Conservation (phyloP, 116 monocot species). For the Cymodocea nodosa region DNA sequence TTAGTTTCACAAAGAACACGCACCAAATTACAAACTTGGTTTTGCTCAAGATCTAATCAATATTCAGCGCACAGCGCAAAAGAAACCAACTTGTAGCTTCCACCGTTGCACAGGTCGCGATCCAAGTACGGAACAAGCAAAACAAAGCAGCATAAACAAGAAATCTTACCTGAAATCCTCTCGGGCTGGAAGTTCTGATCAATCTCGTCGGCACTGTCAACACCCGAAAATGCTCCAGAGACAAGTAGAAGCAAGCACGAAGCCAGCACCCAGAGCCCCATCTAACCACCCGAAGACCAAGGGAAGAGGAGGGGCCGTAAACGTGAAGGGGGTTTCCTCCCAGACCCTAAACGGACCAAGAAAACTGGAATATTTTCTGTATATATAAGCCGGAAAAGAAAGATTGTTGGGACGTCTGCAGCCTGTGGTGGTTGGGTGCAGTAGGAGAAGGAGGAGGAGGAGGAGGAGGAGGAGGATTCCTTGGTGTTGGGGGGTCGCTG, state of each 20-base stretch:
- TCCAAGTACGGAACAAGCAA: background rate
- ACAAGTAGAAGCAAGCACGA: slow-evolving; percentile 10
- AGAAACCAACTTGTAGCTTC: background rate
- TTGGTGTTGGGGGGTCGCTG: background rate
- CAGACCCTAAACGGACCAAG: background rate
- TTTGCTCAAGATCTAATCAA: background rate
- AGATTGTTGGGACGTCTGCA: slow-evolving; percentile 8
- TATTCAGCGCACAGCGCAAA: background rate
- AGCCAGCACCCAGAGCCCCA: slow-evolving; percentile 23
- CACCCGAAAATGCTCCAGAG: slow-evolving; percentile 7
- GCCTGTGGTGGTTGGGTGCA: background rate
- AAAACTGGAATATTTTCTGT: background rate
- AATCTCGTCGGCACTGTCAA: slow-evolving; percentile 18
- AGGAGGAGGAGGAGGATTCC: background rate
- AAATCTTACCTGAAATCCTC: slow-evolving; percentile 59
- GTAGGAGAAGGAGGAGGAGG: background rate
- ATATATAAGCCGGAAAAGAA: background rate
- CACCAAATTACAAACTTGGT: too few species aligned
- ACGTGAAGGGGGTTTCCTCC: background rate
- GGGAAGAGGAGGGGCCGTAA: background rate
- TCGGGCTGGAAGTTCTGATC: slow-evolving; percentile 39
- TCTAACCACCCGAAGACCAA: background rate
- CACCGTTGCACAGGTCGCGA: background rate
- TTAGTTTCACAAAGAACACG: too few species aligned
- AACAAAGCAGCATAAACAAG: background rate